Conservation (phyloP, 1,284 basidiomycete species). For the Ustilago shanxiensis region DNA sequence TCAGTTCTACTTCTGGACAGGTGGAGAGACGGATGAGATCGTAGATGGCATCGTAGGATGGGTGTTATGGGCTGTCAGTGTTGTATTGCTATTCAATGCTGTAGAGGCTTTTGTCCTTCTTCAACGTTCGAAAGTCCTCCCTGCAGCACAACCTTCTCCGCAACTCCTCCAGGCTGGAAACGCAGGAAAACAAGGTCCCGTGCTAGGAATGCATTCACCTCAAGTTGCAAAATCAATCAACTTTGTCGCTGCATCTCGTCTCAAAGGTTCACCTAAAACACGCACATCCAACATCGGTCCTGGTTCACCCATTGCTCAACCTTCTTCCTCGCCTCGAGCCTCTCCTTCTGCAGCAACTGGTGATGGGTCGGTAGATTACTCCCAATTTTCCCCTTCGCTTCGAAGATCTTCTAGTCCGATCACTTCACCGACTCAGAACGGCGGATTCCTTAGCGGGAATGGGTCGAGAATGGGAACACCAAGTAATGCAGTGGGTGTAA, state of each 20-base stretch:
- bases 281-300: conserved; percentile 31
- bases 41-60: conserved; percentile 40
- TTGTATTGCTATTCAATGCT: conserved; percentile 45
- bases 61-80: conserved; percentile 42
- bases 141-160: no score
- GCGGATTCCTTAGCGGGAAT: conserved; percentile 3
- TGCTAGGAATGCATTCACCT: conserved; percentile 40
- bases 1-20: conserved; percentile 31
- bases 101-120: conserved; percentile 32
- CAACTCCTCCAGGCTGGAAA: no score
- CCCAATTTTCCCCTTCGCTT: conserved; percentile 39
- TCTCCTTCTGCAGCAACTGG: background rate
- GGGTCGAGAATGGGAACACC: conserved; percentile 2
- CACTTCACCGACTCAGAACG: conserved; percentile 2
- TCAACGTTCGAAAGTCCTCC: conserved; percentile 7
- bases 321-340: background rate
- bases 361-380: conserved; percentile 23
- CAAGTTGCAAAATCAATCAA: conserved; percentile 38
- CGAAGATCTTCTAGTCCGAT: conserved; percentile 11
- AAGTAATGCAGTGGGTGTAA: background rate
- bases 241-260: conserved; percentile 43
- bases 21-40: conserved; percentile 36
- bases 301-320: conserved; percentile 37
- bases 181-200: background rate
- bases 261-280: conserved; percentile 49